Base-by-base conservation (phyloP, 306 rosid genomes). In the Inga leiocalycina region DNA sequence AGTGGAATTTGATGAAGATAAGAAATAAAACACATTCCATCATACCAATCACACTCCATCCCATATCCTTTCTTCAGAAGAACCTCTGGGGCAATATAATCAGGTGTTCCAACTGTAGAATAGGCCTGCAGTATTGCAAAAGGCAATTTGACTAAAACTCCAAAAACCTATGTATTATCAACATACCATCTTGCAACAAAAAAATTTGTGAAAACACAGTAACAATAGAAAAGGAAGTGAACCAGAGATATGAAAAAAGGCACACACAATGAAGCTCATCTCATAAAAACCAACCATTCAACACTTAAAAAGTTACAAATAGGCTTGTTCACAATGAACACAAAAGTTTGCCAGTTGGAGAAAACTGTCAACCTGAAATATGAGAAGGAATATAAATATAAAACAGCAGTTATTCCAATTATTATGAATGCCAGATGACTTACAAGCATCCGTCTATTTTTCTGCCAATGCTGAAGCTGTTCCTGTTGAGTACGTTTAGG, bases 61-160 rank as follows among this genome's bases (percentile, higher is more conserved):
- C 99, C 99, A 89, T 97, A 97, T 90, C 99, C 99, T 85, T 97
- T 94, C 93, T 97, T 97, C 88, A 97, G 88, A 84, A 97, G 83
- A 86, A 97, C 98, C 87, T 97, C 99, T 4, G 99, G 99, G 83
- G 99, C 99, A 86, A 97, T 97, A 81, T 94, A 97, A 83, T 97
- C 99, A 30, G 99, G 98, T 56, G 98, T 97, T 86, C 99, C 99
- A 82, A 97, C 99, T 1, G 97, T 97, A 43, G 99, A 97, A 88
- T 94, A 97, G 69, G 99, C 99, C 99, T 97, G 88, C 89, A 77
- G 83, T 59, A 69, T 76, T 77, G 79, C 74, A 67, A 56, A 79
- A 43, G 69, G 54, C 43, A 49, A 87, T 85, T 74, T 79, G 49
- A 77, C 79, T 82, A 48, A 48, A 37, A 73, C 44, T 77, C 39